Evolutionary conservation across 108 stramenopile genomes (phyloP).

Genomic region (Bacterosira constricta): DNA sequence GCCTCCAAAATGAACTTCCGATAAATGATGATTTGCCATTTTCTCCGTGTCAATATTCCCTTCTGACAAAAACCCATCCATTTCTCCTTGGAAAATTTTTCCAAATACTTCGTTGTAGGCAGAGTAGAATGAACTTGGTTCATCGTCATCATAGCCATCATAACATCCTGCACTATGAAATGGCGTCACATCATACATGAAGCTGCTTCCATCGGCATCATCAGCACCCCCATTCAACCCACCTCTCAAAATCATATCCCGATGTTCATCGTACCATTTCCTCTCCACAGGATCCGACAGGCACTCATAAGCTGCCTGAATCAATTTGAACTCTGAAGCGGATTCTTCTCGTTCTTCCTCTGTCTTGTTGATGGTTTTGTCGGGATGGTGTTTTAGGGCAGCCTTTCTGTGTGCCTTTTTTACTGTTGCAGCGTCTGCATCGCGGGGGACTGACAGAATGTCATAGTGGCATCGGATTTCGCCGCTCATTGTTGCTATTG

Average conservation of each 20-base stretch:
- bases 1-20: slow-evolving; percentile 67
- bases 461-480: slow-evolving; percentile 83
- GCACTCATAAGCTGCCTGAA: slow-evolving; percentile 95
- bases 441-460: slow-evolving; percentile 78
- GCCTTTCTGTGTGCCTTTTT: slow-evolving; percentile 96
- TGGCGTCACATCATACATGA: slow-evolving; percentile 80
- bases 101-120: slow-evolving; percentile 71
- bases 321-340: slow-evolving; percentile 74
- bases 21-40: slow-evolving; percentile 42
- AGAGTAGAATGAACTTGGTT: slow-evolving; percentile 61
- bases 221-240: slow-evolving; percentile 26
- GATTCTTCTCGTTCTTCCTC: slow-evolving; percentile 43
- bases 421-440: slow-evolving; percentile 85
- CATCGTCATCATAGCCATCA: slow-evolving; percentile 64
- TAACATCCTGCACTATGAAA: slow-evolving; percentile 77
- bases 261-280: slow-evolving; percentile 92
- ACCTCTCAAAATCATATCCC: slow-evolving; percentile 81
- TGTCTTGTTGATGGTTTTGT: slow-evolving; percentile 74
- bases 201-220: slow-evolving; percentile 29
- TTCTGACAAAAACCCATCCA: slow-evolving; percentile 54
- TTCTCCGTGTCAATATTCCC: slow-evolving; percentile 51
- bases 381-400: slow-evolving; percentile 94
- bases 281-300: slow-evolving; percentile 88
- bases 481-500: slow-evolving; percentile 19
- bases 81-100: slow-evolving; percentile 69